These are phyloP conservation scores for Talaromyces marneffei DNA, from an alignment of 2,329 filamentous ascomycete genomes.

Conservation along the genomic window DNA sequence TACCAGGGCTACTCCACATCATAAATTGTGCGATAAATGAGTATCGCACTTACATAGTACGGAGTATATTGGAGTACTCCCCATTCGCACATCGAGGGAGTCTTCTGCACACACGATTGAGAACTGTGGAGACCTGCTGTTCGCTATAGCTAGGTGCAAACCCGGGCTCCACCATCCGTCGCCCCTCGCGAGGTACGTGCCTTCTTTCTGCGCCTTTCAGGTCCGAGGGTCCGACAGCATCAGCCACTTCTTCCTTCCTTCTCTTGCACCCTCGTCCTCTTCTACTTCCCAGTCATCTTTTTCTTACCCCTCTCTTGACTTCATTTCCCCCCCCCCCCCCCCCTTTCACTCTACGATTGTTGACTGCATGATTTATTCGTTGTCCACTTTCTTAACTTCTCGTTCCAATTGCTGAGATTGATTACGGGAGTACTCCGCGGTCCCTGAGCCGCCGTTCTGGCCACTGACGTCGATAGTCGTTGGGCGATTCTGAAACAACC, in stretches of 20 bases:
- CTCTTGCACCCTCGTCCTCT: neutral
- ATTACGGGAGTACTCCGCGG: neutral
- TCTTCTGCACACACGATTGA: no score
- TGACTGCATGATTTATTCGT: neutral
- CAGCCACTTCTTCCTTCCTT: neutral
- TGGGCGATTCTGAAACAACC: neutral
- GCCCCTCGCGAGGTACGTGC: neutral
- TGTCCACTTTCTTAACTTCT: no score
- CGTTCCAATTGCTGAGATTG: neutral
- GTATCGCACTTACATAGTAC: no score
- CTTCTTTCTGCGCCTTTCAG: neutral
- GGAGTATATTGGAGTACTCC: no score
- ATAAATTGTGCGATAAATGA: no score
- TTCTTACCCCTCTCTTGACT: neutral
- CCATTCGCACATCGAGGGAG: no score
- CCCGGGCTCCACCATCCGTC: neutral
- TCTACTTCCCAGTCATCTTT: neutral
- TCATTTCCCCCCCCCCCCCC: neutral
- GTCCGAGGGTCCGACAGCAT: neutral
- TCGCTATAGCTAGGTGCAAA: neutral
- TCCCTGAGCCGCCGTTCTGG: neutral
- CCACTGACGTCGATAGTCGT: constrained; percentile 3
- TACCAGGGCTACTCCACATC: no score
- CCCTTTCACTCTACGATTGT: neutral
- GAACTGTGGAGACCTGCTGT: no score